Conservation (phyloP, 1,139 yeast genomes). For the Suhomyces yuchorum region DNA sequence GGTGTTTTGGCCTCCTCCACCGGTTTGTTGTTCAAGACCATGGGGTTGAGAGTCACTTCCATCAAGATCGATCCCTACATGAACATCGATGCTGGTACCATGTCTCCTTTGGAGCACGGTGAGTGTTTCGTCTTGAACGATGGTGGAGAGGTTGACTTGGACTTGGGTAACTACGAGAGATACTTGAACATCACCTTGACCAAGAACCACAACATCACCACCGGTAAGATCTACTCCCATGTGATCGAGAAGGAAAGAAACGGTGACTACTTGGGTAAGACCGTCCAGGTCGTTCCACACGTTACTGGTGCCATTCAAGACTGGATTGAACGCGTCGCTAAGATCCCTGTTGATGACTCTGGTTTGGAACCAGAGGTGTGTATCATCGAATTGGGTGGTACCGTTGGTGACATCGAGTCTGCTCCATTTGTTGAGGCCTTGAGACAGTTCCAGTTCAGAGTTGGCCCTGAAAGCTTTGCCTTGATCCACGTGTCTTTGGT, state of each 20-base stretch:
- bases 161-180: constrained; percentile 96
- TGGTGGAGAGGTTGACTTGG: constrained; percentile 98
- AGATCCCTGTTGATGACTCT: constrained; percentile 88
- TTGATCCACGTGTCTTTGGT: constrained; percentile 95
- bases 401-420: constrained; percentile 98
- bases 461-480: constrained; percentile 91
- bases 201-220: constrained; percentile 92
- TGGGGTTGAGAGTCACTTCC: constrained; percentile 93
- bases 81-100: constrained; percentile 99
- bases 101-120: constrained; percentile 99
- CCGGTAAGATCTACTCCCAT: constrained; percentile 93
- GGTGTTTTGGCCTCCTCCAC: constrained; percentile 98
- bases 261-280: constrained; percentile 97
- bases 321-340: constrained; percentile 94
- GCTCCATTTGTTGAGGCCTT: constrained; percentile 99
- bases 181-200: constrained; percentile 92
- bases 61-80: constrained; percentile 98
- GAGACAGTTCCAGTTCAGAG: constrained; percentile 97
- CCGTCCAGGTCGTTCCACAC: constrained; percentile 99
- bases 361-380: constrained; percentile 91
- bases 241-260: constrained; percentile 94
- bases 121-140: constrained; percentile 97
- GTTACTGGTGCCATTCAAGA: constrained; percentile 96
- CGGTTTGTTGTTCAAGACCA: constrained; percentile 89
- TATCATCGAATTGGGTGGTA: constrained; percentile 97